These are phyloP conservation scores for Scytalidium sp. DNA, from an alignment of 2,329 filamentous ascomycete species.

Conservation along the genomic window DNA sequence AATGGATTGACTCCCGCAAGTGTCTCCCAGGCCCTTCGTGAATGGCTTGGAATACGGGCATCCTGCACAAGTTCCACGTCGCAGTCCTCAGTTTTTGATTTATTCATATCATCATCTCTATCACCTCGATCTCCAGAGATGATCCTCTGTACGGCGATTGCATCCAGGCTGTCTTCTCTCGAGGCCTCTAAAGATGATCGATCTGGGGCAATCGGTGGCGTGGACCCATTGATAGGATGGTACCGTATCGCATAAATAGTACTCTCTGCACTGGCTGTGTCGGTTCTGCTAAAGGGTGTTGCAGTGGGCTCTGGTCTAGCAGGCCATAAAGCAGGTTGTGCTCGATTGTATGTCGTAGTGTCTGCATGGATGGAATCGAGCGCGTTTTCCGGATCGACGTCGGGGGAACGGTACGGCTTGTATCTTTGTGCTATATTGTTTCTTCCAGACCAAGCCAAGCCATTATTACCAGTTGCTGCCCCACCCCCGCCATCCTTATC, in stretches of 20 bases:
- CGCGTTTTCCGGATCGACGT: conserved; percentile 16
- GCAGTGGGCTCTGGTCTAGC: conserved; percentile 51
- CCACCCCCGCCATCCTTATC: conserved; percentile 22
- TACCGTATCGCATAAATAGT: conserved; percentile 63
- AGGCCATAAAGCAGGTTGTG: conserved; percentile 41
- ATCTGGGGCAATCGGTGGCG: conserved; percentile 13
- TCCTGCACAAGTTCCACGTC: conserved; percentile 12
- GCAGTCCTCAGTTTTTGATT: conserved; percentile 6
- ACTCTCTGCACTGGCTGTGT: conserved; percentile 61
- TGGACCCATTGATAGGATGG: conserved; percentile 48
- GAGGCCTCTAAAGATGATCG: conserved; percentile 6
- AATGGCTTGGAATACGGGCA: neutral
- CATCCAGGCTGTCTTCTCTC: conserved; percentile 22
- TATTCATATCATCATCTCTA: conserved; percentile 12
- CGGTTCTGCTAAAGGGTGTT: conserved; percentile 58
- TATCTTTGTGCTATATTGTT: conserved; percentile 22
- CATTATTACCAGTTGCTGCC: conserved; percentile 18
- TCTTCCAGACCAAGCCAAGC: conserved; percentile 42
- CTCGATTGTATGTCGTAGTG: conserved; percentile 8
- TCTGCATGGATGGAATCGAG: neutral
- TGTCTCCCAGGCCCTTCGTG: conserved; percentile 13
- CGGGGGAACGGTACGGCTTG: conserved; percentile 14
- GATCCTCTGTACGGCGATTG: conserved; percentile 6
- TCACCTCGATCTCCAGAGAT: conserved; percentile 21
- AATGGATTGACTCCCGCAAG: conserved; percentile 26